Evolutionary conservation across 768 basidiomycete species (phyloP).

Genomic region (Amanita rubescens): DNA sequence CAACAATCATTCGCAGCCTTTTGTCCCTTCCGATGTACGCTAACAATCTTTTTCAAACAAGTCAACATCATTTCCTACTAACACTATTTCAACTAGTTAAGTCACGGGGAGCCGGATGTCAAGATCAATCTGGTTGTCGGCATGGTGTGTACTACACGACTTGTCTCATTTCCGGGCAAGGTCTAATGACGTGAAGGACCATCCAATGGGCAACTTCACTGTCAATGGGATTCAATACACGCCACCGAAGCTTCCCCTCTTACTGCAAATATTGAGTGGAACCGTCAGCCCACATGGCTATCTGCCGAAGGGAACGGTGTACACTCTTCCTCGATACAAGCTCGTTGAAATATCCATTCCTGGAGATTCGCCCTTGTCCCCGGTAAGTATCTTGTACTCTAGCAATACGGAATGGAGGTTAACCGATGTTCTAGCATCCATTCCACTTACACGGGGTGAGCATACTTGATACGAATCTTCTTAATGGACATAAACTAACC

Average conservation of each 20-base stretch:
- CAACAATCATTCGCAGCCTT: not conserved
- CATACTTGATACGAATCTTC: not conserved
- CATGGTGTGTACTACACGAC: not conserved
- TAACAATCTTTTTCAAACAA: not conserved
- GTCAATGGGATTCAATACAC: conserved; percentile 17
- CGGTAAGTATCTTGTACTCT: conserved; percentile 18
- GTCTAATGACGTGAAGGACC: not conserved
- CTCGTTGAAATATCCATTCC: conserved; percentile 31
- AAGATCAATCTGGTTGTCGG: not conserved
- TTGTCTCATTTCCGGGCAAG: not conserved
- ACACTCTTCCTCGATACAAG: conserved; percentile 26
- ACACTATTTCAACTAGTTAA: not conserved
- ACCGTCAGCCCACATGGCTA: conserved; percentile 21
- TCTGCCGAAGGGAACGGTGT: conserved; percentile 24
- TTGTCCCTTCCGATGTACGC: not conserved
- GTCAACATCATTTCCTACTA: no score
- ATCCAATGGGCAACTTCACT: conserved; percentile 12
- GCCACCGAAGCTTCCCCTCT: conserved; percentile 28
- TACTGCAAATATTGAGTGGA: conserved; percentile 35
- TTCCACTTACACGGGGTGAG: conserved; percentile 35
- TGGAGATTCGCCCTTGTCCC: conserved; percentile 23
- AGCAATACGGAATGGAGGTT: not conserved
- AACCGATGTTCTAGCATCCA: conserved; percentile 27
- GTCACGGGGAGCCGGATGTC: not conserved
- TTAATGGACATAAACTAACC: conserved; percentile 7